phyloP scores from a whole-genome alignment of 768 basidiomycete genomes.

The Naganishia randhawae region DNA sequence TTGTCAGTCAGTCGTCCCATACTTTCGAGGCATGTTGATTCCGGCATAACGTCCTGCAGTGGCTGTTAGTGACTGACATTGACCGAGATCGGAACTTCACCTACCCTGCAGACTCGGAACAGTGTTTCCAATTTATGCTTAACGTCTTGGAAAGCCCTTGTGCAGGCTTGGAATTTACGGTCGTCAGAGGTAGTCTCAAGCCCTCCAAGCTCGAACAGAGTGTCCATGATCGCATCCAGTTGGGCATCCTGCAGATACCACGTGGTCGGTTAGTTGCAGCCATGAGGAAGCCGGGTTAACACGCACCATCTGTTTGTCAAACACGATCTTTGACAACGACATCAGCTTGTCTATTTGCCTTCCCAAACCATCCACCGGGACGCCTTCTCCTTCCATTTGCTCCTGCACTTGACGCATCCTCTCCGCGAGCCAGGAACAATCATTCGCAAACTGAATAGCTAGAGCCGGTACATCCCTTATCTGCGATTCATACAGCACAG shows the following conservation, averaged over 20 bases:
- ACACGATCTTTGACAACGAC: conserved; percentile 65
- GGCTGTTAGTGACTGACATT: background rate
- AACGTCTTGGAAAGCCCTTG: conserved; percentile 63
- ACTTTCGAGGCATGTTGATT: conserved; percentile 67
- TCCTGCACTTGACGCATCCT: conserved; percentile 45
- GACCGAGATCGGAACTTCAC: conserved; percentile 27
- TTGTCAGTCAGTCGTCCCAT: conserved; percentile 69
- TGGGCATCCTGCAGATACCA: conserved; percentile 56
- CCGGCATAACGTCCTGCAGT: conserved; percentile 63
- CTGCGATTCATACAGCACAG: conserved; percentile 58
- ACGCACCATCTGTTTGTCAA: conserved; percentile 67
- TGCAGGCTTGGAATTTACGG: conserved; percentile 71
- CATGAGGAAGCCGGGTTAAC: conserved; percentile 10
- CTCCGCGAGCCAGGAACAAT: conserved; percentile 65
- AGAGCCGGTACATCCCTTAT: conserved; percentile 57
- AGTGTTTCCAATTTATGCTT: conserved; percentile 63
- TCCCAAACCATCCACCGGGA: conserved; percentile 44
- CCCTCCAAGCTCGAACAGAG: conserved; percentile 60
- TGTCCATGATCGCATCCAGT: conserved; percentile 54
- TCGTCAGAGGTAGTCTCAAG: conserved; percentile 69
- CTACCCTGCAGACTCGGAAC: conserved; percentile 70
- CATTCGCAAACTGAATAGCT: conserved; percentile 75
- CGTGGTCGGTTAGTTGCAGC: conserved; percentile 5
- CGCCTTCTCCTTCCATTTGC: conserved; percentile 15
- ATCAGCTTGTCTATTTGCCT: conserved; percentile 58